Evolutionary conservation across 1,284 basidiomycete species (phyloP).

Genomic region (Papiliotrema fonsecae): DNA sequence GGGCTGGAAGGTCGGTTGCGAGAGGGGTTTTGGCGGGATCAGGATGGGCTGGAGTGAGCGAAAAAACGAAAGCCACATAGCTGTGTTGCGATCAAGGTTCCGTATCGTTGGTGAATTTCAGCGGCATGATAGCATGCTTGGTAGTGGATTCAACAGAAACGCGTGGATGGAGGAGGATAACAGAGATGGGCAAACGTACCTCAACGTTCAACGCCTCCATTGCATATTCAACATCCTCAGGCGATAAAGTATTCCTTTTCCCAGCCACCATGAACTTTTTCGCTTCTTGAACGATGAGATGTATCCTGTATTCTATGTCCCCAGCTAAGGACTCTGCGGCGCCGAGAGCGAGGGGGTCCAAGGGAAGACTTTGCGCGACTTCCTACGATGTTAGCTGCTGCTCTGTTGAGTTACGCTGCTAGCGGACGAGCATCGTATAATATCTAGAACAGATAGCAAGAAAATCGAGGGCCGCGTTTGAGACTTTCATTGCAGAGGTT

Average conservation of each 20-base stretch:
- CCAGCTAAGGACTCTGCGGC: constrained; percentile 83
- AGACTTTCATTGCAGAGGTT: too few species aligned
- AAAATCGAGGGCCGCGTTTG: too few species aligned
- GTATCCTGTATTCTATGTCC: constrained; percentile 94
- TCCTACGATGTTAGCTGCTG: too few species aligned
- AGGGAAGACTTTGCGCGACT: constrained; percentile 81
- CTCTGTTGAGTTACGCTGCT: too few species aligned
- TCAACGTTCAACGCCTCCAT: constrained; percentile 92
- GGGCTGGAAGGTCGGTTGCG: constrained; percentile 62
- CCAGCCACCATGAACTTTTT: constrained; percentile 95
- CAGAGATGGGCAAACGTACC: constrained; percentile 24
- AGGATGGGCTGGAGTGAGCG: constrained; percentile 33
- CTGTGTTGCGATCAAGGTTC: too few species aligned
- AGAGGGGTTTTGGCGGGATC: constrained; percentile 41
- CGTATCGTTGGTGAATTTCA: too few species aligned
- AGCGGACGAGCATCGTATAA: too few species aligned
- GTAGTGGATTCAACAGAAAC: not conserved
- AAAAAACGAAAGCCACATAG: not conserved
- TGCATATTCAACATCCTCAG: constrained; percentile 88
- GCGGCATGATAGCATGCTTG: too few species aligned
- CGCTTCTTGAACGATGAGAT: constrained; percentile 73
- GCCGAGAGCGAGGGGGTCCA: constrained; percentile 70
- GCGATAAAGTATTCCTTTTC: constrained; percentile 76
- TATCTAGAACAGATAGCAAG: too few species aligned
- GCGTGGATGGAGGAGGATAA: not conserved